phyloP scores from a whole-genome alignment of 352 stramenopile species.

The Phytophthora fragariaefolia region DNA sequence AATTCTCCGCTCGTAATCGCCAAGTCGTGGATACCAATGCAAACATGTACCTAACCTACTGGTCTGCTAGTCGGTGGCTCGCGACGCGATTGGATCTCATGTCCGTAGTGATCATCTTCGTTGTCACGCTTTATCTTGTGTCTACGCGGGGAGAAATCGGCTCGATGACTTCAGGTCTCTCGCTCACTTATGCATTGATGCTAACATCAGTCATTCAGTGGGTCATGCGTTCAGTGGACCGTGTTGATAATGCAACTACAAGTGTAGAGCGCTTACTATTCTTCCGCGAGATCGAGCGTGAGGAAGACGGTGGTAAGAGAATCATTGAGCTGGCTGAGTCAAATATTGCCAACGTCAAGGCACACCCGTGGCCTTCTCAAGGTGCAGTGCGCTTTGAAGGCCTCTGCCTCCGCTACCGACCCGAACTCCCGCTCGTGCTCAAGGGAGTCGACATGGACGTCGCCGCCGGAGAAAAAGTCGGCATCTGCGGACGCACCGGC shows the following conservation, averaged over 20 bases:
- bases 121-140: conserved; percentile 91
- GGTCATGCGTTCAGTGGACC: conserved; percentile 36
- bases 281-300: conserved; percentile 43
- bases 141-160: conserved; percentile 41
- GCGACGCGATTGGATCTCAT: conserved; percentile 89
- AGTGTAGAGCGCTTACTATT: conserved; percentile 42
- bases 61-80: conserved; percentile 88
- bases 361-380: conserved; percentile 30
- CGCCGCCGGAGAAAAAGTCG: conserved; percentile 51
- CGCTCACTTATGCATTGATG: conserved; percentile 46
- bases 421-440: conserved; percentile 47
- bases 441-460: conserved; percentile 43
- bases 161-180: conserved; percentile 32
- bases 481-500: conserved; percentile 63
- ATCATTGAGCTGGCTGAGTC: conserved; percentile 3
- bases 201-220: conserved; percentile 54
- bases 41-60: conserved; percentile 50
- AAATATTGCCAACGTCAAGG: background rate
- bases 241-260: conserved; percentile 54
- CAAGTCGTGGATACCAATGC: conserved; percentile 46
- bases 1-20: conserved; percentile 44
- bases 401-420: conserved; percentile 44
- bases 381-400: conserved; percentile 35
- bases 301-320: conserved; percentile 29
- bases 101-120: conserved; percentile 85